Percentiles rank a stretch among this genome's conserved stretches.
phyloP scores from a whole-genome alignment of 2,329 filamentous ascomycete genomes.

The Trichoderma aggressivum region DNA sequence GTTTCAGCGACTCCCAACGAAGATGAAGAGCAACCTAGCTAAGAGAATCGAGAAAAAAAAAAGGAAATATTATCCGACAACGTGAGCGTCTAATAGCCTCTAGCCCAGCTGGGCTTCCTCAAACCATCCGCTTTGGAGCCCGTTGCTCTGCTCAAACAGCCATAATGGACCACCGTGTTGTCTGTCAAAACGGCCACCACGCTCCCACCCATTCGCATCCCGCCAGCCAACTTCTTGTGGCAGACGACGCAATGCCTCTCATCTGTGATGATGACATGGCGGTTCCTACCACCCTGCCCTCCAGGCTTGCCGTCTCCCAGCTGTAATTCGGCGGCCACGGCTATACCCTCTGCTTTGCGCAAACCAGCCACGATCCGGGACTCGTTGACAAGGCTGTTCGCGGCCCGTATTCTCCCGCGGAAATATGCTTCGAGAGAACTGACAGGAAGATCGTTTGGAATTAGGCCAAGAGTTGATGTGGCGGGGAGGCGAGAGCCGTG shows the following conservation, averaged over 20 bases:
- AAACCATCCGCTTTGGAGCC: conserved; percentile 34
- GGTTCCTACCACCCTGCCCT: conserved; percentile 52
- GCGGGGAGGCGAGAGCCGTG: conserved; percentile 91
- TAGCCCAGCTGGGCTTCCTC: conserved; percentile 37
- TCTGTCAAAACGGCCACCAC: conserved; percentile 88
- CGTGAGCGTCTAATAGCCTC: conserved; percentile 31
- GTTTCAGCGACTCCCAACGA: conserved; percentile 16
- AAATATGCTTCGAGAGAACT: conserved; percentile 85
- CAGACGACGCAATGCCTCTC: conserved; percentile 90
- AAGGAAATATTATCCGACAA: not conserved
- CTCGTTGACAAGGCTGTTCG: conserved; percentile 78
- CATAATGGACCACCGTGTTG: conserved; percentile 77
- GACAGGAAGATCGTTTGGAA: conserved; percentile 77
- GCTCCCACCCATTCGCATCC: conserved; percentile 82
- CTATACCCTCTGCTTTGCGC: conserved; percentile 74
- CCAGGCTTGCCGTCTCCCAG: conserved; percentile 64
- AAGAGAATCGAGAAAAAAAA: not conserved
- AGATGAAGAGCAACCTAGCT: not conserved
- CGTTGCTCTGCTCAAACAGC: conserved; percentile 60
- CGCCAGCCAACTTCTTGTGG: conserved; percentile 82
- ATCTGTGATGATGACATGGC: conserved; percentile 77
- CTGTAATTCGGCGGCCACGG: conserved; percentile 67
- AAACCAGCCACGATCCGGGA: conserved; percentile 73
- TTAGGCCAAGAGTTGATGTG: conserved; percentile 77
- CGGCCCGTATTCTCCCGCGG: conserved; percentile 80